These are phyloP conservation scores for Globisporangium viniferum DNA, from an alignment of 352 stramenopile genomes.

Conservation along the genomic window DNA sequence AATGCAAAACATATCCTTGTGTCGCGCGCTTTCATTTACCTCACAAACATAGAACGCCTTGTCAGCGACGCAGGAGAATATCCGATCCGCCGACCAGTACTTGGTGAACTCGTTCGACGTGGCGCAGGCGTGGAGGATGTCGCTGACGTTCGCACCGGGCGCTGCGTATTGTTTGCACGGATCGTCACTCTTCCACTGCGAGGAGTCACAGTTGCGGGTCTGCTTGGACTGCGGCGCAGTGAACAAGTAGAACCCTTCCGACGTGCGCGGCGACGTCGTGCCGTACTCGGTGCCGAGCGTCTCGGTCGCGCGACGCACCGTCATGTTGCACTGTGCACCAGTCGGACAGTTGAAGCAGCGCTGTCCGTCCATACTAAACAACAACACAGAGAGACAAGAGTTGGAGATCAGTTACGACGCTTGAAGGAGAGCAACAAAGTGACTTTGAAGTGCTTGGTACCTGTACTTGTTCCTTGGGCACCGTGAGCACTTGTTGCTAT, in stretches of 20 bases:
- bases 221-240: slow-evolving; percentile 40
- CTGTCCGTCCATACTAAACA: slow-evolving; percentile 45
- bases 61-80: slow-evolving; percentile 57
- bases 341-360: slow-evolving; percentile 54
- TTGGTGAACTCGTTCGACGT: slow-evolving; percentile 33
- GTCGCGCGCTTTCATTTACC: slow-evolving; percentile 14
- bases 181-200: slow-evolving; percentile 41
- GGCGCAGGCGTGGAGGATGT: slow-evolving; percentile 45
- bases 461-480: slow-evolving; percentile 55
- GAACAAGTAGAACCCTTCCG: slow-evolving; percentile 59
- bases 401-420: not conserved
- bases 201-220: slow-evolving; percentile 26
- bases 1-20: too few relatives aligned
- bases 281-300: slow-evolving; percentile 38
- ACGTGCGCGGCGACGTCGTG: slow-evolving; percentile 49
- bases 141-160: slow-evolving; percentile 18
- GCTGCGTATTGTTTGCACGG: slow-evolving; percentile 38
- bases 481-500: slow-evolving; percentile 43
- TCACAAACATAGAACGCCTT: slow-evolving; percentile 68
- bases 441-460: slow-evolving; percentile 12
- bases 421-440: not conserved
- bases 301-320: slow-evolving; percentile 51
- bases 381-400: not conserved
- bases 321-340: slow-evolving; percentile 46
- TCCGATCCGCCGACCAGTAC: slow-evolving; percentile 51